phyloP scores from a whole-genome alignment of 441 rosid species.

The Gossypium lobatum region DNA sequence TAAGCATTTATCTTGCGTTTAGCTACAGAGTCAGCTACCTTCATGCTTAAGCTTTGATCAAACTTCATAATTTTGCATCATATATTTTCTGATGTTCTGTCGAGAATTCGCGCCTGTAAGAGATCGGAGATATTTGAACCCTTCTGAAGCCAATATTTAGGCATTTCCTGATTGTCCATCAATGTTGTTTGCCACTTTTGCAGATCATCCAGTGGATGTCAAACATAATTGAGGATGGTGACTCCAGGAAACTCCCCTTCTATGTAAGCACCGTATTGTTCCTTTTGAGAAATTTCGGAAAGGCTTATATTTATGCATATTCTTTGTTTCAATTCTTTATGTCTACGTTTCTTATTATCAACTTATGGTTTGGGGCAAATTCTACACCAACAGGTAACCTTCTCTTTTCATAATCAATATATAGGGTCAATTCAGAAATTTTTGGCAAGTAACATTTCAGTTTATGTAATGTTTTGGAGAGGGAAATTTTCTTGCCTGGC shows the following conservation, averaged over 20 bases:
- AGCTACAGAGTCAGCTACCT: constrained; percentile 2
- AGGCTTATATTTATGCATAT: not conserved
- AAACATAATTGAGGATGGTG: constrained; percentile 79
- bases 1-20: constrained; percentile 3
- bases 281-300: not conserved
- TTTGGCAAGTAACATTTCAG: not conserved
- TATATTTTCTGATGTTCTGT: not conserved
- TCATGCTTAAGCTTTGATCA: not conserved
- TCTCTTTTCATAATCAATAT: not conserved
- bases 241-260: constrained; percentile 76
- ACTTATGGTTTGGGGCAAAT: not conserved
- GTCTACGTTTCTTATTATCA: not conserved
- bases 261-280: constrained; percentile 48
- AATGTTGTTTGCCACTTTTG: constrained; percentile 14
- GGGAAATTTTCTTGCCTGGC: not conserved
- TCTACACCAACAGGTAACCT: not conserved
- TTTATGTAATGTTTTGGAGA: not conserved
- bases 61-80: not conserved
- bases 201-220: constrained; percentile 86
- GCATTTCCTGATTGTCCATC: constrained; percentile 7
- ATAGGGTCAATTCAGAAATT: not conserved
- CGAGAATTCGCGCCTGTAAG: not conserved
- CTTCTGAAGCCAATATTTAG: not conserved
- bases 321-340: not conserved
- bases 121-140: not conserved